phyloP scores from a whole-genome alignment of 2,329 filamentous ascomycete genomes.

The Cladophialophora carrionii region DNA sequence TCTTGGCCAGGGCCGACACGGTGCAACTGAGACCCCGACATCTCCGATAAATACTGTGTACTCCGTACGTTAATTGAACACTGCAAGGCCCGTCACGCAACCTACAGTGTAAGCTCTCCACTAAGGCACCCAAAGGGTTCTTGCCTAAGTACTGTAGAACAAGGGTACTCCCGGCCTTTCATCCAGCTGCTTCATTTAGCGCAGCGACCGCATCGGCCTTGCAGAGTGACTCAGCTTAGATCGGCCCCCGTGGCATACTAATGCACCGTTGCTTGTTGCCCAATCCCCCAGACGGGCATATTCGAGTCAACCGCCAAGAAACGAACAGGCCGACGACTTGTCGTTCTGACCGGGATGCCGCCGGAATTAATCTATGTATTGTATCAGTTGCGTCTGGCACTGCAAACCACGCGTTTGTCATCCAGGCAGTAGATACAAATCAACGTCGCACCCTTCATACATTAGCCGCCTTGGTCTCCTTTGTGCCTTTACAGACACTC shows the following conservation, averaged over 20 bases:
- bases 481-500: background rate
- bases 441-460: background rate
- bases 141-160: background rate
- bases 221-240: slow-evolving; percentile 1
- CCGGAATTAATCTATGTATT: too few species aligned
- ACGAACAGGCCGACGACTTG: too few species aligned
- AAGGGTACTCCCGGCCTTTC: background rate
- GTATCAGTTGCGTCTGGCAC: background rate
- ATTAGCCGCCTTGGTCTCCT: background rate
- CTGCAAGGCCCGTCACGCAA: background rate
- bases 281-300: background rate
- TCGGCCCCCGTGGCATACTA: background rate
- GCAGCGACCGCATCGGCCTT: background rate
- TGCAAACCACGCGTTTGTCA: background rate
- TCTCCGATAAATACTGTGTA: too few species aligned
- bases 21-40: background rate
- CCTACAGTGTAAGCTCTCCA: background rate
- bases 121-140: background rate
- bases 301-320: background rate
- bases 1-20: too few species aligned
- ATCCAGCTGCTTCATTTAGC: background rate
- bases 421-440: background rate
- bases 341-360: slow-evolving; percentile 13
- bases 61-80: background rate
- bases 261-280: background rate